Percentiles rank a stretch among this genome's conserved stretches.
phyloP scores from a whole-genome alignment of 2,329 filamentous ascomycete genomes.

The Cordyceps cicadae region DNA sequence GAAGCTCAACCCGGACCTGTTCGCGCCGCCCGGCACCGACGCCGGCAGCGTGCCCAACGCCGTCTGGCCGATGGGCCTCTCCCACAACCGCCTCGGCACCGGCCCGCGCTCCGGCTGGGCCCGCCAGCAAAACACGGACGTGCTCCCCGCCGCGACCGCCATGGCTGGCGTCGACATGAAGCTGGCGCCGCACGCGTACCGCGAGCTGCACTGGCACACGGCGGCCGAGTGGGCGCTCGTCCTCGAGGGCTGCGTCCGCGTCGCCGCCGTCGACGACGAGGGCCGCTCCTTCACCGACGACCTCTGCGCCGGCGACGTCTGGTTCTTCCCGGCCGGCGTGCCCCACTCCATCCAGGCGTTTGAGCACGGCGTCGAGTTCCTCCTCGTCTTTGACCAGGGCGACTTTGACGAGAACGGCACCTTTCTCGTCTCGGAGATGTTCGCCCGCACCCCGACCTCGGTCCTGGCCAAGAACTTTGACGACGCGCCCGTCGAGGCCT shows the following conservation, averaged over 20 bases:
- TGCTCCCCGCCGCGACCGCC: constrained; percentile 39
- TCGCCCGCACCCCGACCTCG: constrained; percentile 41
- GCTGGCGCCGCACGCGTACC: constrained; percentile 47
- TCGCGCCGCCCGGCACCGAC: constrained; percentile 47
- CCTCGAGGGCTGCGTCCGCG: constrained; percentile 43
- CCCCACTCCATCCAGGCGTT: constrained; percentile 48
- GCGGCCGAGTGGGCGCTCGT: constrained; percentile 45
- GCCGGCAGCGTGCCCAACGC: constrained; percentile 36
- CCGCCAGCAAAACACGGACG: constrained; percentile 42
- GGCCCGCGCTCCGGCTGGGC: constrained; percentile 42
- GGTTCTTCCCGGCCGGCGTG: constrained; percentile 44
- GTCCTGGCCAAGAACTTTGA: constrained; percentile 49
- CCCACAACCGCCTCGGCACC: constrained; percentile 38
- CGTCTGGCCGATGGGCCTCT: constrained; percentile 48
- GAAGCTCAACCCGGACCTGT: constrained; percentile 45
- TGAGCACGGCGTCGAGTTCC: constrained; percentile 47
- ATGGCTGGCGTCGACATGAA: constrained; percentile 55
- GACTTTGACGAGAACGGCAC: constrained; percentile 51
- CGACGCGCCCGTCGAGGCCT: constrained; percentile 36
- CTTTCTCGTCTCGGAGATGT: constrained; percentile 47
- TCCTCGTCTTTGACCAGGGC: constrained; percentile 53
- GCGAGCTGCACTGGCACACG: constrained; percentile 57
- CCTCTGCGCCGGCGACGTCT: constrained; percentile 42
- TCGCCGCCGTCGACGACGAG: constrained; percentile 44
- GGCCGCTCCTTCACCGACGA: constrained; percentile 41